Conservation (phyloP, 169 alveolate genomes). For the Blepharisma undulans region DNA sequence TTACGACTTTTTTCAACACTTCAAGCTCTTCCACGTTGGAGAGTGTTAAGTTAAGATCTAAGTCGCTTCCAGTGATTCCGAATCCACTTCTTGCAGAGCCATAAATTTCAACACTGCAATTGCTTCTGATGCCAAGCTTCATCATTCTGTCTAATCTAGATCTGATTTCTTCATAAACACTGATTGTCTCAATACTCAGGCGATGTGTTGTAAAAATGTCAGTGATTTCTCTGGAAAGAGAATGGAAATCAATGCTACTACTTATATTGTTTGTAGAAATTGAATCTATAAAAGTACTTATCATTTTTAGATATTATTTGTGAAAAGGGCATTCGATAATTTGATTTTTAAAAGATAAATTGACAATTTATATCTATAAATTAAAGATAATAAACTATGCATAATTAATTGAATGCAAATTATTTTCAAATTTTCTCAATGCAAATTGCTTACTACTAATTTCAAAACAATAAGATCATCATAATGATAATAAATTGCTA, state of each 20-base stretch:
- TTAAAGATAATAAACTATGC: no score
- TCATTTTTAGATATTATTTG: background rate
- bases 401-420: no score
- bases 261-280: background rate
- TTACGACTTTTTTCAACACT: background rate
- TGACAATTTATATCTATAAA: no score
- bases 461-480: no score
- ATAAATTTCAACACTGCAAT: slow-evolving; percentile 1
- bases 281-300: background rate
- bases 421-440: no score
- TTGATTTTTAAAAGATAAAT: background rate
- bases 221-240: background rate
- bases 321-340: background rate
- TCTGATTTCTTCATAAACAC: background rate
- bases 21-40: background rate
- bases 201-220: background rate
- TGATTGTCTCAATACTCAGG: background rate
- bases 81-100: slow-evolving; percentile 22
- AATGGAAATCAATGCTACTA: background rate
- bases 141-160: background rate
- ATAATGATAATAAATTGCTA: no score
- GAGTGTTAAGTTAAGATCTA: background rate
- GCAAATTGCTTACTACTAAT: no score
- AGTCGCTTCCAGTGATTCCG: slow-evolving; percentile 7
- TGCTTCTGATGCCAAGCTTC: background rate